Evolutionary conservation across 306 rosid species (phyloP), one percentile per base, ranked within the genome.

Genomic region (Arachis hypogaea): DNA sequence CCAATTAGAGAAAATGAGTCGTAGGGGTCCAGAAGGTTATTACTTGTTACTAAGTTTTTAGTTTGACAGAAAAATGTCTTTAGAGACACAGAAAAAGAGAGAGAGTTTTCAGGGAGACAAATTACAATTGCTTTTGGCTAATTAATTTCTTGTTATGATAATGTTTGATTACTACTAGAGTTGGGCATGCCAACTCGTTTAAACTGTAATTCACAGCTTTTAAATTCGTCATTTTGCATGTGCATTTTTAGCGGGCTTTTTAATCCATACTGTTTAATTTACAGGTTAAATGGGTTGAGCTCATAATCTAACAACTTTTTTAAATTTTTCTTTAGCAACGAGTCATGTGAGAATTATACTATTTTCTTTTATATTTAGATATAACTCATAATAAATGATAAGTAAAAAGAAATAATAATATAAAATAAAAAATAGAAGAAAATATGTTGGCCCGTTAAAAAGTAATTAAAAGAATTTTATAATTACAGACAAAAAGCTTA

Each of bases 21-120:
- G 12, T 45, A 72, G 61, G 63, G 59, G 55, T 70, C 65, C 22
- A 29, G 2, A 18, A 69, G 47, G 7, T 40, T 33, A 33, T 33
- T 33, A 33, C 38, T 33, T 33, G 38, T 33, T 33, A 33, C 38
- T 33, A 33, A 33, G 38, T 33, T 33, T 33, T 62, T 50, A 50
- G 56, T 0, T 7, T 49, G 58, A 1, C 29, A 50, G 51, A 46
- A 46, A 46, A 46, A 46, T 8, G 9, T 46, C 16, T 50, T n/a
- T 18, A 52, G 28, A 52, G 55, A 4, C 2, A 51, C 74, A 64
- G 58, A 14, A 49, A 40, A 9, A 55, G 40, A 72, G 76, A 62
- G 63, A 52, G 62, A 74, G 76, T 43, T 73, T 73, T 67, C 79
- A 68, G 54, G 75, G 63, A 55, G 44, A 74, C 51, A 7, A 29